Conservation (phyloP, 202 grass and related monocot genomes). For the Zoysia matrella region DNA sequence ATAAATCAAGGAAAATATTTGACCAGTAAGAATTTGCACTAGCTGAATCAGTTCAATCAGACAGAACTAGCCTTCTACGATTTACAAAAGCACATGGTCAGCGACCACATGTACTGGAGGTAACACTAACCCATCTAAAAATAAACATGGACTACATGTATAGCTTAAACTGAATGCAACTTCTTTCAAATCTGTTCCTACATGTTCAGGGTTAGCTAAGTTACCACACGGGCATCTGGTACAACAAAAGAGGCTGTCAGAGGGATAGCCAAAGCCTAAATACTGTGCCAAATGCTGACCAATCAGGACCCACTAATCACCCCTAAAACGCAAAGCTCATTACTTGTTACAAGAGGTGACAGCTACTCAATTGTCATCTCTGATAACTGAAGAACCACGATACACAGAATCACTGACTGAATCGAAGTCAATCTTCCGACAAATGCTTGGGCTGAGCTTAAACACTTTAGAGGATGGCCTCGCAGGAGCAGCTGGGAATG, state of each 20-base stretch:
- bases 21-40: background rate
- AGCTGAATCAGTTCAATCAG: slow-evolving; percentile 5
- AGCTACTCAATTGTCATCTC: slow-evolving; percentile 19
- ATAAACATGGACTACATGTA: slow-evolving; percentile 48
- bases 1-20: background rate
- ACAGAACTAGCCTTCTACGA: background rate
- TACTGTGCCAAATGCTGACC: slow-evolving; percentile 24
- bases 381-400: background rate
- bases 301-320: slow-evolving; percentile 19
- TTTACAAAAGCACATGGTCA: slow-evolving; percentile 36
- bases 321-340: slow-evolving; percentile 23
- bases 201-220: slow-evolving; percentile 41
- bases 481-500: slow-evolving; percentile 58
- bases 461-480: slow-evolving; percentile 44
- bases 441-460: slow-evolving; percentile 56
- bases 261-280: slow-evolving; percentile 9
- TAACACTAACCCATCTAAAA: slow-evolving; percentile 29
- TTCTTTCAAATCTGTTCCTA: slow-evolving; percentile 33
- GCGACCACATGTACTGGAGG: slow-evolving; percentile 1
- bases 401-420: slow-evolving; percentile 34
- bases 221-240: slow-evolving; percentile 15
- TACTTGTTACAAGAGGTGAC: background rate
- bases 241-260: background rate
- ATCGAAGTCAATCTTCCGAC: slow-evolving; percentile 73
- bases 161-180: slow-evolving; percentile 47